phyloP scores from a whole-genome alignment of 345 rosid species.

The Ceriops zippeliana region DNA sequence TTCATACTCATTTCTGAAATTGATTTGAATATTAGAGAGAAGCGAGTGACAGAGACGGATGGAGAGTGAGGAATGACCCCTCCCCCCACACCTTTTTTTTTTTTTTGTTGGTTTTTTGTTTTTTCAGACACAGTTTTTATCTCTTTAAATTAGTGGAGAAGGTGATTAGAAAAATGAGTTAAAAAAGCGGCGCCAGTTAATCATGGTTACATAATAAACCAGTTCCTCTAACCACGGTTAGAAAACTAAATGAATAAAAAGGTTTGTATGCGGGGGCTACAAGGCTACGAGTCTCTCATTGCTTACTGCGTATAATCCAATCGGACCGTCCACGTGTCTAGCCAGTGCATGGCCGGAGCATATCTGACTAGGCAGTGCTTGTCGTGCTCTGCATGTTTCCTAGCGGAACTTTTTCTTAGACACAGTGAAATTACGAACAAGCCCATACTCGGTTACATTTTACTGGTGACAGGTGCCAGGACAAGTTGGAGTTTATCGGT shows the following conservation, averaged over 20 bases:
- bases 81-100: no score
- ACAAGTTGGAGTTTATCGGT: no score
- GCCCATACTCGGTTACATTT: not conserved
- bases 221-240: constrained; percentile 8
- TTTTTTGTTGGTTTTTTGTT: no score
- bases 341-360: constrained; percentile 37
- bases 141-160: constrained; percentile 3
- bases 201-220: constrained; percentile 2
- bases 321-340: constrained; percentile 49
- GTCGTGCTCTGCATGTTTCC: constrained; percentile 28
- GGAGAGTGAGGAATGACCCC: not conserved
- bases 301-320: constrained; percentile 4
- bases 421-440: not conserved
- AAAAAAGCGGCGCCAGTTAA: constrained; percentile 24
- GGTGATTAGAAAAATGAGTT: constrained; percentile 4
- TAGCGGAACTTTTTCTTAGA: not conserved
- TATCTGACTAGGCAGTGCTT: constrained; percentile 53
- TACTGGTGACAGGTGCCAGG: no score
- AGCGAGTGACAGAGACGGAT: not conserved
- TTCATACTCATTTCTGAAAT: constrained; percentile 3
- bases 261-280: constrained; percentile 9
- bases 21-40: not conserved
- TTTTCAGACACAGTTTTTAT: not conserved
- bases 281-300: not conserved
- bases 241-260: not conserved